Evolutionary conservation across 106 monocot genomes (phyloP), one percentile per base, ranked within the genome.

Genomic region (Dendrobium officinale): DNA sequence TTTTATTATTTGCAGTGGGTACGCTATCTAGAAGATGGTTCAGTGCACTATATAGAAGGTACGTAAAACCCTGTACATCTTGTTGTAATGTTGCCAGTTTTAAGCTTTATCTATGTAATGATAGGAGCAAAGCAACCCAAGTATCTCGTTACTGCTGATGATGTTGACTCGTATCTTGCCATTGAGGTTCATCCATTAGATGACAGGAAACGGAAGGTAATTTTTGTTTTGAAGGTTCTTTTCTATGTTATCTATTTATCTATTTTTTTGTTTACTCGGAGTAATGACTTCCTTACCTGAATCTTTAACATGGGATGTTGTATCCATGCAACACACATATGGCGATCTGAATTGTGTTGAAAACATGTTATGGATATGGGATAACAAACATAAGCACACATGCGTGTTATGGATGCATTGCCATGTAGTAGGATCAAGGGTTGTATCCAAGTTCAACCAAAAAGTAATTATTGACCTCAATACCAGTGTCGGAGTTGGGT

Each of bases 151-250:
- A 93, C 90, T 45, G 90, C 90, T 83, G 93, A 93, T 87, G 93
- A 93, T 85, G 93, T 93, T 83, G 88, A 90, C 31, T 80, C 88
- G 1, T 90, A 85, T 67, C 88, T 93, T 81, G 93, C 90, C 47
- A 90, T 93, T 88, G 88, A 93, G 87, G 86, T 93, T 41, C 93
- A 93, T 59, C 93, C 93, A 48, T 81, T 90, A n/a, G 93, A 93
- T 84, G 84, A 90, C 66, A 88, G 85, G 78, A 93, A 90, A 75
- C 80, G 93, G 77, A 93, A 90, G 93, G 93, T 93, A 79, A 13
- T 49, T 76, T 49, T 19, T 15, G 42, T 43, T 22, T 75, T 75
- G 74, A 43, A 16, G 43, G 22, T 18, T 47, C 76, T 76, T 49
- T 76, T 2, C 10, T 22, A 22, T 48, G 76, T 27, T 76, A 42